phyloP scores from a whole-genome alignment of 148 eudicot genomes.

The Fagopyrum homotropicum region DNA sequence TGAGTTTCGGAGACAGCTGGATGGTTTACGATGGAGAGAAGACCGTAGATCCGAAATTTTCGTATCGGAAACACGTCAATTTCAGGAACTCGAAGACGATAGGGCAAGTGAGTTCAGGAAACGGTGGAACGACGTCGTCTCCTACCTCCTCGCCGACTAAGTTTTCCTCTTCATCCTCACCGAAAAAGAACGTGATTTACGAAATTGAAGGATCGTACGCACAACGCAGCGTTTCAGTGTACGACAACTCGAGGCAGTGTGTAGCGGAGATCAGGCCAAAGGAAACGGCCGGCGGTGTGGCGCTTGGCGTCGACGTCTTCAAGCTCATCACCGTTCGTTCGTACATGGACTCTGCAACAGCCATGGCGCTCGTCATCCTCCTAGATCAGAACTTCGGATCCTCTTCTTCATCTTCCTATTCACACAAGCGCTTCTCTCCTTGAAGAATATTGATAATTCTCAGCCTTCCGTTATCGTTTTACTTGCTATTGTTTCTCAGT shows the following conservation, averaged over 20 bases:
- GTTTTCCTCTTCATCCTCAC: background rate
- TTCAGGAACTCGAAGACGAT: slow-evolving; percentile 32
- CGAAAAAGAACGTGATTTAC: slow-evolving; percentile 24
- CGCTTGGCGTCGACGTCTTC: slow-evolving; percentile 57
- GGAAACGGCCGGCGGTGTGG: slow-evolving; percentile 46
- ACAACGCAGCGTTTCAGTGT: slow-evolving; percentile 37
- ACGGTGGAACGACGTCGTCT: slow-evolving; percentile 3
- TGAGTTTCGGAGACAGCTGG: slow-evolving; percentile 58
- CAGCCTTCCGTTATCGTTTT: background rate
- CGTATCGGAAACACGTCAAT: slow-evolving; percentile 37
- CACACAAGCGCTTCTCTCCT: background rate
- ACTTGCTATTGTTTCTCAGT: background rate
- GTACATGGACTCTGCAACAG: slow-evolving; percentile 35
- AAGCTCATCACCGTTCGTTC: slow-evolving; percentile 33
- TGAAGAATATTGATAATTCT: background rate
- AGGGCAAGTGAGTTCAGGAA: slow-evolving; percentile 29
- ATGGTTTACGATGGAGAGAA: slow-evolving; percentile 55
- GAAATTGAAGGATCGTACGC: slow-evolving; percentile 66
- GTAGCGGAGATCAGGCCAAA: slow-evolving; percentile 65
- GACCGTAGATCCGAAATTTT: slow-evolving; percentile 28
- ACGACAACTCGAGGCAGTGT: slow-evolving; percentile 38
- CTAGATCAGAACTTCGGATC: slow-evolving; percentile 73
- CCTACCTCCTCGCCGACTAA: slow-evolving; percentile 7
- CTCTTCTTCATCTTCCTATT: slow-evolving; percentile 8
- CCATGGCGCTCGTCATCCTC: slow-evolving; percentile 63